phyloP scores from a whole-genome alignment of 176 grass and related monocot genomes.

The Sorghum bicolor region DNA sequence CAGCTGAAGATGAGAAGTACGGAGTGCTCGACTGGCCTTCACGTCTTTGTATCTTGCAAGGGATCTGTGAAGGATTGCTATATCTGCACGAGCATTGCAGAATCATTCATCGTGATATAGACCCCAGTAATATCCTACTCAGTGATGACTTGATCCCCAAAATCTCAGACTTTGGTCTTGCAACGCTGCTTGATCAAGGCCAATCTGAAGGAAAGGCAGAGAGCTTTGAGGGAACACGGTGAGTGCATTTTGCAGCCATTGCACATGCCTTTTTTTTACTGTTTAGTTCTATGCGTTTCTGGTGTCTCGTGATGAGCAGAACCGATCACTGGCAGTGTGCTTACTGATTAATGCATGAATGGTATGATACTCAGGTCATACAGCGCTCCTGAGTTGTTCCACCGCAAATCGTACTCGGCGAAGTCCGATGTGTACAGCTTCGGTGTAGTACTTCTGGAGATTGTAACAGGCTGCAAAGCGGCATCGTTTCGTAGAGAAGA shows the following conservation, averaged over 20 bases:
- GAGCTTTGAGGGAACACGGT: neutral
- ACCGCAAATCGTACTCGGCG: neutral
- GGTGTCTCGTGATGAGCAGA: neutral
- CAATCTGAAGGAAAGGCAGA: slow-evolving; percentile 20
- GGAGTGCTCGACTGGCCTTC: neutral
- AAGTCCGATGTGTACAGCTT: slow-evolving; percentile 42
- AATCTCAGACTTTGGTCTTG: slow-evolving; percentile 37
- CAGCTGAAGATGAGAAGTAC: neutral
- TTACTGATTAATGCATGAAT: neutral
- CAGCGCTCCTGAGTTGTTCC: slow-evolving; percentile 12
- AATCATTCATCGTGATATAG: slow-evolving; percentile 35
- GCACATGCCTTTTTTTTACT: too few species aligned
- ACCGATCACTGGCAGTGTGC: neutral
- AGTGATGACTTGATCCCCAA: slow-evolving; percentile 6
- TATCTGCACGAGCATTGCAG: slow-evolving; percentile 37
- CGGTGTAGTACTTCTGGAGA: slow-evolving; percentile 29
- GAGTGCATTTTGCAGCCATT: neutral
- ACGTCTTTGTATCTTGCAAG: slow-evolving; percentile 24
- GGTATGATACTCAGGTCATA: neutral
- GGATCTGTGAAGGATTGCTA: slow-evolving; percentile 22
- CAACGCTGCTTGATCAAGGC: slow-evolving; percentile 21
- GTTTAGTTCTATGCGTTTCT: too few species aligned
- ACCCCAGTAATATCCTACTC: slow-evolving; percentile 31
- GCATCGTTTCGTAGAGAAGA: neutral
- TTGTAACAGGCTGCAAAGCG: slow-evolving; percentile 22